Evolutionary conservation across 148 eudicot species (phyloP).

Genomic region (Camellia lanceoleosa): DNA sequence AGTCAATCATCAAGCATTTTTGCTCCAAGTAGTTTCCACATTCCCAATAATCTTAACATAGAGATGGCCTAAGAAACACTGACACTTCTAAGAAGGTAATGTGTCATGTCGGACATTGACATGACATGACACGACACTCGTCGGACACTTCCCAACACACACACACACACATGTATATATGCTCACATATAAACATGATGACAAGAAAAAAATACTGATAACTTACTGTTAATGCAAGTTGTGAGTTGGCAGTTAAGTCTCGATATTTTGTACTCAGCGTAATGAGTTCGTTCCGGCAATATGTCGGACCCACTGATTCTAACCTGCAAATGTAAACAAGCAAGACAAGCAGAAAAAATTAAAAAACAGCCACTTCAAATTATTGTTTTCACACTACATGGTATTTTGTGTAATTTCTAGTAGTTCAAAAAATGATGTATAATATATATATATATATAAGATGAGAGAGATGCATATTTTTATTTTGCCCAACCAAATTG

Average conservation of each 20-base stretch:
- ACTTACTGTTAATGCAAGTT: constrained; percentile 76
- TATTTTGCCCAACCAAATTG: neutral
- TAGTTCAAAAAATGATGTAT: neutral
- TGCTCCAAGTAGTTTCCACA: no score
- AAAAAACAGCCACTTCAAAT: neutral
- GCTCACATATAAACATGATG: neutral
- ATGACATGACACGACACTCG: no score
- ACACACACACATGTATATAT: neutral
- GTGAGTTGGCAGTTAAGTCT: constrained; percentile 88
- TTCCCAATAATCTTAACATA: neutral
- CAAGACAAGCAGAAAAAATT: neutral
- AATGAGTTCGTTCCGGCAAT: constrained; percentile 84
- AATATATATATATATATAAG: neutral
- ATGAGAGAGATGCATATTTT: neutral
- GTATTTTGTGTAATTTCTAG: neutral
- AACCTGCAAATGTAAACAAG: constrained; percentile 39
- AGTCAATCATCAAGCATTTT: no score
- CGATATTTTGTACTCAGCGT: constrained; percentile 92
- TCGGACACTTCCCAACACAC: neutral
- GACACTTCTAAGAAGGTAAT: no score
- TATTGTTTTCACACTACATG: no score
- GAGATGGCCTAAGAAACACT: no score
- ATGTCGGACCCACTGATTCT: constrained; percentile 73
- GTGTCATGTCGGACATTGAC: no score
- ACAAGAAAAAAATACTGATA: neutral